Evolutionary conservation across 345 rosid species (phyloP).

Genomic region (Pistacia integerrima): DNA sequence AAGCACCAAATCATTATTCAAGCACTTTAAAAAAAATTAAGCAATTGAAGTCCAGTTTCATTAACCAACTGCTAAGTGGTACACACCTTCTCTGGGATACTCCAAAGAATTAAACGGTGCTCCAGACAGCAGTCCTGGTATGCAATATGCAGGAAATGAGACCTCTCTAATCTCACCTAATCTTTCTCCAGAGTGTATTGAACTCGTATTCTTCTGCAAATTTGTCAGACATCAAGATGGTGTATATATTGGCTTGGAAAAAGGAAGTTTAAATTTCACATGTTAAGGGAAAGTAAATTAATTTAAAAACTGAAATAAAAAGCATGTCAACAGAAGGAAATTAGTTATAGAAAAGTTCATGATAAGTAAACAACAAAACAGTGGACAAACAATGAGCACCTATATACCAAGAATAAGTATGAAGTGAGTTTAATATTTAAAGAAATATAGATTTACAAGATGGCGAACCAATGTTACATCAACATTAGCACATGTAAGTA

Average conservation of each 20-base stretch:
- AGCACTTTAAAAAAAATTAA: background rate
- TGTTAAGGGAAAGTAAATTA: background rate
- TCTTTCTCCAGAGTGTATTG: constrained; percentile 23
- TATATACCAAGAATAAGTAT: background rate
- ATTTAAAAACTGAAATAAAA: background rate
- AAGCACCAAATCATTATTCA: constrained; percentile 10
- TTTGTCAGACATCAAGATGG: constrained; percentile 25
- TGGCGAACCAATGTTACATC: too few species aligned
- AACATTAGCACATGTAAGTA: too few species aligned
- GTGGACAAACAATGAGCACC: background rate
- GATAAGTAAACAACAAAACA: background rate
- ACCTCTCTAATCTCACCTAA: constrained; percentile 26
- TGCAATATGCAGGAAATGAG: constrained; percentile 30
- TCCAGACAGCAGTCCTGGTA: constrained; percentile 22
- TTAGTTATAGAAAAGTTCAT: background rate
- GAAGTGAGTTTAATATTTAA: background rate
- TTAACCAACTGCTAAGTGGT: constrained; percentile 4
- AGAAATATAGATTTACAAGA: too few species aligned
- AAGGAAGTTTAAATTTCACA: constrained; percentile 2
- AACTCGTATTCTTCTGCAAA: constrained; percentile 48
- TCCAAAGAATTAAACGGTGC: constrained; percentile 24
- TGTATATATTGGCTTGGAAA: constrained; percentile 6
- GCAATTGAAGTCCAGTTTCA: constrained; percentile 15
- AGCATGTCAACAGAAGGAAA: background rate
- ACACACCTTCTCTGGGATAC: constrained; percentile 42